Evolutionary conservation across 2,329 filamentous ascomycete species (phyloP).

Genomic region (Alternaria sp.): DNA sequence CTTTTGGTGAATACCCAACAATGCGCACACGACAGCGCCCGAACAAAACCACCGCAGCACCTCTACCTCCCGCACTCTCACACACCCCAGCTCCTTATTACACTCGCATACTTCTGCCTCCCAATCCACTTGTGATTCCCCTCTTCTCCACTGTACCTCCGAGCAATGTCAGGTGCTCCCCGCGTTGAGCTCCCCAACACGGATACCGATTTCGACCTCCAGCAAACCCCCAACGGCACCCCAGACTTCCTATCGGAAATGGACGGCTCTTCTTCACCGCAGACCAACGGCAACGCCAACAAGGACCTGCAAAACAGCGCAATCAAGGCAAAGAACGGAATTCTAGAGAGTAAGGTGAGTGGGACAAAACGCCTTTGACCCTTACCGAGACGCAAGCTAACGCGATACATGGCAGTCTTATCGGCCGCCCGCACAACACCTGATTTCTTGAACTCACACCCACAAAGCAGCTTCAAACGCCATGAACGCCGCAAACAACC

Average conservation of each 20-base stretch:
- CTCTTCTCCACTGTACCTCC: neutral
- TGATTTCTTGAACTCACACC: conserved; percentile 36
- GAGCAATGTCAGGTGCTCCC: conserved; percentile 40
- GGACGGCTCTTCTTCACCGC: conserved; percentile 20
- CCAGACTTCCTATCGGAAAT: conserved; percentile 21
- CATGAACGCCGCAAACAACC: conserved; percentile 56
- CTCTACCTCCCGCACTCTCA: neutral
- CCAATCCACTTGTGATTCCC: conserved; percentile 2
- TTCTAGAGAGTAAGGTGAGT: conserved; percentile 55
- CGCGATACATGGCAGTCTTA: conserved; percentile 46
- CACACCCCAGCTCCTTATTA: neutral
- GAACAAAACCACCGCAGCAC: conserved; percentile 10
- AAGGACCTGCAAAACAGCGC: conserved; percentile 29
- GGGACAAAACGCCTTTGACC: conserved; percentile 30
- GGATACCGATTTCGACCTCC: conserved; percentile 34
- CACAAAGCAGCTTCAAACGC: conserved; percentile 56
- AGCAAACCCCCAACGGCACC: conserved; percentile 29
- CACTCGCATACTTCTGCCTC: neutral
- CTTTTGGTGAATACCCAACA: conserved; percentile 13
- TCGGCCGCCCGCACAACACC: conserved; percentile 44
- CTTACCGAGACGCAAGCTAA: conserved; percentile 47
- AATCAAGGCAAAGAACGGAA: conserved; percentile 45
- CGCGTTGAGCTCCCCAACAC: conserved; percentile 39
- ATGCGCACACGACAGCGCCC: conserved; percentile 25
- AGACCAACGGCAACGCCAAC: conserved; percentile 29